These are phyloP conservation scores for Cyathus striatus DNA, from an alignment of 768 basidiomycete species.

Conservation along the genomic window DNA sequence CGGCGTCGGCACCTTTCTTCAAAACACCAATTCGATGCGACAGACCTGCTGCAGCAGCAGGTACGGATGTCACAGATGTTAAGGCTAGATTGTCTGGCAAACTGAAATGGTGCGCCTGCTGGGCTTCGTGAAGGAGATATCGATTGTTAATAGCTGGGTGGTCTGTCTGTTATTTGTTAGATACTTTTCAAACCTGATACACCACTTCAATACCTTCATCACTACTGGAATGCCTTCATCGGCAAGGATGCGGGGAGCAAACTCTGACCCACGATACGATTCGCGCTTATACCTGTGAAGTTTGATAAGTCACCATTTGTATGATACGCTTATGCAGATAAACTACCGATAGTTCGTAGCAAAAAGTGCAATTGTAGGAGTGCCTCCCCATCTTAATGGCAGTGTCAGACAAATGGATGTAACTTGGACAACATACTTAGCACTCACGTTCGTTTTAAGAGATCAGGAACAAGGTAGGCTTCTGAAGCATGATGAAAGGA, in stretches of 20 bases:
- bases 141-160: constrained; percentile 65
- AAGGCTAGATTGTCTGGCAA: constrained; percentile 67
- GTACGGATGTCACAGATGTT: constrained; percentile 65
- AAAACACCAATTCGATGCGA: constrained; percentile 81
- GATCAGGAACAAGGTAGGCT: constrained; percentile 75
- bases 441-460: constrained; percentile 41
- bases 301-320: constrained; percentile 1
- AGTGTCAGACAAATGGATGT: too few relatives aligned
- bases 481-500: constrained; percentile 80
- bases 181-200: too few relatives aligned
- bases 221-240: constrained; percentile 62
- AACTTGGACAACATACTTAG: background rate
- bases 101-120: constrained; percentile 80
- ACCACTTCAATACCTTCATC: constrained; percentile 79
- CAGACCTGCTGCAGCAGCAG: constrained; percentile 73
- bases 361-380: too few relatives aligned
- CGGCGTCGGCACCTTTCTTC: constrained; percentile 57
- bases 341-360: too few relatives aligned
- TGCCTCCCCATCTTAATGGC: too few relatives aligned
- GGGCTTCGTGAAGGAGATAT: constrained; percentile 78
- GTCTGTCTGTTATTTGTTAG: too few relatives aligned
- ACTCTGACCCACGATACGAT: constrained; percentile 75
- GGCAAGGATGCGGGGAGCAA: constrained; percentile 70
- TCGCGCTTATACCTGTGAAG: constrained; percentile 66
- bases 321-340: too few relatives aligned